Evolutionary conservation across 768 basidiomycete genomes (phyloP), one percentile per base, ranked within the genome.

Genomic region (Cytidiella melzeri): DNA sequence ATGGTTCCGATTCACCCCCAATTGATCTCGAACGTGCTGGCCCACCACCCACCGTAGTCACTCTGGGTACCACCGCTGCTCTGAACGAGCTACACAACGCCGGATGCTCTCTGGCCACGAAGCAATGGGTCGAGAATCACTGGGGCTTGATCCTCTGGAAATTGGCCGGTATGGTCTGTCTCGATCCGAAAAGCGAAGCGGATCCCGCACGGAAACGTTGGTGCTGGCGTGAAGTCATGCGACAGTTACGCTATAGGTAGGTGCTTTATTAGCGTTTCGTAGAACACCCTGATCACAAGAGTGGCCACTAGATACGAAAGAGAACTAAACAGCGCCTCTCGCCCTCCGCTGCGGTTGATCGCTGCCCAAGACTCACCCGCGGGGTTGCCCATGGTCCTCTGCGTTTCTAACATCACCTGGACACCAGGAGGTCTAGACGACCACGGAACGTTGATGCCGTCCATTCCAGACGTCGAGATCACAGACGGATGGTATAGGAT

Each of bases 401-500:
- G 88, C 60, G 75, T 99, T 2, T 87, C 90, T 1, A 75, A 76
- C 24, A 80, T 98, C 30, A 66, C 66, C 4, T 84, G 81, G 80
- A 67, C 73, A 5, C 61, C 73, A 26, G 55, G 56, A 18, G 65
- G 64, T 3, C 51, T 66, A 2, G 64, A 68, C 21, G 69, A 73
- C 1, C 67, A 74, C 25, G 69, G 69, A 3, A 44, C 64, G 18
- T 57, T 68, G 4, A 58, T 66, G 23, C 69, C 69, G 20, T 61
- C 69, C 2, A 65, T 73, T 56, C 77, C 84, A 0, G 78, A 83
- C 55, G 66, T 99, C 5, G 96, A 97, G 65, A 69, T 98, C n/a
- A 93, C 92, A 0, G 96, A 99, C 61, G 96, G 96, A 12, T 99
- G 96, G 96, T 99, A 99, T 59, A 71, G 83, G 24, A 71, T 98